phyloP scores from a whole-genome alignment of 164 flowering plant genomes.

The Vitis riparia region DNA sequence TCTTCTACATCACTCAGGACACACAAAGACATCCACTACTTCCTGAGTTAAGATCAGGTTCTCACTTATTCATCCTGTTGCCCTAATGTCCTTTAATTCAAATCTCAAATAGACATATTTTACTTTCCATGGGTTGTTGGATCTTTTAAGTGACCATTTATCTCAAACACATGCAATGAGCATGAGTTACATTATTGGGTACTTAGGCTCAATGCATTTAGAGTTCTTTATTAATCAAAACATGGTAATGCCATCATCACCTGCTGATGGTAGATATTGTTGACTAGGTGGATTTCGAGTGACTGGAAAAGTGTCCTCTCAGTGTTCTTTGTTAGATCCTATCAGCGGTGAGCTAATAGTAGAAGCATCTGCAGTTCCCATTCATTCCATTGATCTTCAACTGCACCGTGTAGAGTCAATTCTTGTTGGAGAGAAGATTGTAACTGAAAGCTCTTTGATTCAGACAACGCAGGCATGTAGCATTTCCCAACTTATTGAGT shows the following conservation, averaged over 20 bases:
- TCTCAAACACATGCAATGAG: too few relatives aligned
- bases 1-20: slow-evolving; percentile 88
- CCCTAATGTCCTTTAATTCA: background rate
- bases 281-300: slow-evolving; percentile 79
- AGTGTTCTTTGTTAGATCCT: slow-evolving; percentile 65
- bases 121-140: background rate
- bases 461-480: slow-evolving; percentile 83
- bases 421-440: slow-evolving; percentile 77
- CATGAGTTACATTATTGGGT: background rate
- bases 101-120: background rate
- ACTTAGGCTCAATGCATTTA: slow-evolving; percentile 2
- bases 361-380: slow-evolving; percentile 81
- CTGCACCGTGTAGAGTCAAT: slow-evolving; percentile 77
- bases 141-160: too few relatives aligned
- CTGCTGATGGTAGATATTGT: slow-evolving; percentile 6
- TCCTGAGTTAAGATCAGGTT: slow-evolving; percentile 80
- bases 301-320: slow-evolving; percentile 70
- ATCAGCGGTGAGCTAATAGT: slow-evolving; percentile 74
- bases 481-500: background rate
- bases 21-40: slow-evolving; percentile 88
- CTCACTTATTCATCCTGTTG: slow-evolving; percentile 1
- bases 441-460: slow-evolving; percentile 69
- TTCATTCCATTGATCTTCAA: slow-evolving; percentile 80
- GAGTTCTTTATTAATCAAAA: background rate
- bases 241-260: background rate